These are phyloP conservation scores for Acrocalymma vagum DNA, from an alignment of 2,329 filamentous ascomycete genomes.

Conservation along the genomic window DNA sequence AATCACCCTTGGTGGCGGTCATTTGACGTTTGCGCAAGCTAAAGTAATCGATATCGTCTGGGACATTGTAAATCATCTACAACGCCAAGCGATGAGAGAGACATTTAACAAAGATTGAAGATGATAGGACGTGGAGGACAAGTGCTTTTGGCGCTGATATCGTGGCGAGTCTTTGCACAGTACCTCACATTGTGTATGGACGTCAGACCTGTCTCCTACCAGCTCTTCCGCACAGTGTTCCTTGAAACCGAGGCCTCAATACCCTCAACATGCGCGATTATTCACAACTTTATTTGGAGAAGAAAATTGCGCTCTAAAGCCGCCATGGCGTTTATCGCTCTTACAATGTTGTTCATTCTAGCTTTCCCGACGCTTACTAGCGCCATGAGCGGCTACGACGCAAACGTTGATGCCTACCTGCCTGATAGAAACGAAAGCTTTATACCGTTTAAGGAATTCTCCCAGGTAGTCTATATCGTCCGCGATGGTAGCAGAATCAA, in stretches of 20 bases:
- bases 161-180: slow-evolving; percentile 18
- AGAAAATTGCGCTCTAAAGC: slow-evolving; percentile 11
- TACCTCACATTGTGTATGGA: slow-evolving; percentile 30
- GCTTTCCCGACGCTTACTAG: slow-evolving; percentile 21
- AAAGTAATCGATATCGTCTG: slow-evolving; percentile 30
- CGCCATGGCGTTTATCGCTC: slow-evolving; percentile 23
- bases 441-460: slow-evolving; percentile 11
- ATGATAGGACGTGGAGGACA: slow-evolving; percentile 27
- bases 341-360: slow-evolving; percentile 19
- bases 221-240: slow-evolving; percentile 21
- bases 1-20: slow-evolving; percentile 21
- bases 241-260: slow-evolving; percentile 15
- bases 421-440: slow-evolving; percentile 9
- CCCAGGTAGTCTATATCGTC: slow-evolving; percentile 10
- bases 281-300: slow-evolving; percentile 9
- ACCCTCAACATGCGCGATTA: slow-evolving; percentile 3
- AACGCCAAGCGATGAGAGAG: too few relatives aligned
- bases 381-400: slow-evolving; percentile 26
- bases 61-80: slow-evolving; percentile 24
- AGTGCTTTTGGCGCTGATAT: slow-evolving; percentile 19
- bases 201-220: slow-evolving; percentile 19
- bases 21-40: slow-evolving; percentile 22
- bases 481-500: slow-evolving; percentile 19
- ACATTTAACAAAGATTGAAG: slow-evolving; percentile 6
- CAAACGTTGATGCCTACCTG: slow-evolving; percentile 12